A percentile compares a stretch with the other conserved stretches of the same genome.
phyloP scores from a whole-genome alignment of 78 protist species.

The Bodo saltans region DNA sequence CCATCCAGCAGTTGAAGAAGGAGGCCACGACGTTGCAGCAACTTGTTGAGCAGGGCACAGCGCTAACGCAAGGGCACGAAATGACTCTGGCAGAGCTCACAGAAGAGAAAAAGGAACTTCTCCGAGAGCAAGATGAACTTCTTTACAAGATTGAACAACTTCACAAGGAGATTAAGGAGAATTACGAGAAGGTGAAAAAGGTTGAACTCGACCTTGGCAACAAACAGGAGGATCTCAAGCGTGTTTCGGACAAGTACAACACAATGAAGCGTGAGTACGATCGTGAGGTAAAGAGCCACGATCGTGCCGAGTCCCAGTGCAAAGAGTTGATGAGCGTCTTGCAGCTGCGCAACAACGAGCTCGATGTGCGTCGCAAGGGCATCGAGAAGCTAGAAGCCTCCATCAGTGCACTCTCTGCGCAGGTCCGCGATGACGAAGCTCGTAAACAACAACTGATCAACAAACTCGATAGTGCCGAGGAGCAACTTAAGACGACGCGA shows the following conservation, averaged over 20 bases:
- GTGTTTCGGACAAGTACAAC: background rate
- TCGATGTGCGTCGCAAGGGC: background rate
- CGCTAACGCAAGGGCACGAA: slow-evolving; percentile 71
- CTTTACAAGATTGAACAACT: background rate
- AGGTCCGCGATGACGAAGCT: slow-evolving; percentile 44
- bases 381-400: slow-evolving; percentile 32
- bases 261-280: slow-evolving; percentile 40
- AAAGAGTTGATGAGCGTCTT: slow-evolving; percentile 13
- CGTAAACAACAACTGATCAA: background rate
- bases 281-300: slow-evolving; percentile 34
- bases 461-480: slow-evolving; percentile 36
- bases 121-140: slow-evolving; percentile 39
- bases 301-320: slow-evolving; percentile 39
- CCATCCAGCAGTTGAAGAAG: slow-evolving; percentile 65
- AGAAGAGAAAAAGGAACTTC: slow-evolving; percentile 62
- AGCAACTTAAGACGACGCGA: slow-evolving; percentile 29
- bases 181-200: background rate
- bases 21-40: slow-evolving; percentile 63
- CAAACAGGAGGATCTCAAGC: slow-evolving; percentile 33
- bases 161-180: slow-evolving; percentile 11
- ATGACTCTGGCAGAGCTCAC: slow-evolving; percentile 66
- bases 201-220: slow-evolving; percentile 5
- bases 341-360: slow-evolving; percentile 34
- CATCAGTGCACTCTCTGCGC: too few species aligned
- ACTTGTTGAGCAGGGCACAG: slow-evolving; percentile 77